Percentiles rank a stretch among this genome's conserved stretches.
These are phyloP conservation scores for Vitis hybrid DNA, from an alignment of 177 flowering plant species.

Conservation along the genomic window DNA sequence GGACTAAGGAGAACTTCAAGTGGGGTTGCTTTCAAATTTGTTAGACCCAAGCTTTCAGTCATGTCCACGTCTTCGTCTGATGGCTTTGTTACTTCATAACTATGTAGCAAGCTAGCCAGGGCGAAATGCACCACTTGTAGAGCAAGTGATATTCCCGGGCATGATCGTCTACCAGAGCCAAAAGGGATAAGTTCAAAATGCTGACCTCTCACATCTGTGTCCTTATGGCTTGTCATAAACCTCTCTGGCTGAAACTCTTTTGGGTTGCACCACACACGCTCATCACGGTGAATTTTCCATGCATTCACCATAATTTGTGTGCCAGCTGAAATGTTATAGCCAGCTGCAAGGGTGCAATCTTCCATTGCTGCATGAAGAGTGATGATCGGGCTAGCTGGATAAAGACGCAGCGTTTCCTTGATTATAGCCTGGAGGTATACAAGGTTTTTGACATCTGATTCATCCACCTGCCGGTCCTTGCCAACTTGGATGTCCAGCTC, in stretches of 20 bases:
- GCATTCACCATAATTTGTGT: conserved; percentile 7
- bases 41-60: conserved; percentile 22
- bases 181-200: conserved; percentile 10
- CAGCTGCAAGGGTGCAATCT: conserved; percentile 11
- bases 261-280: conserved; percentile 3
- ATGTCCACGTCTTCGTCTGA: conserved; percentile 10
- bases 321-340: conserved; percentile 1
- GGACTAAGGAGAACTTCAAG: conserved; percentile 20
- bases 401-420: conserved; percentile 18
- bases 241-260: conserved; percentile 14
- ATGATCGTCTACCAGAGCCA: conserved; percentile 11
- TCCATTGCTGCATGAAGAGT: conserved; percentile 2
- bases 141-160: conserved; percentile 14
- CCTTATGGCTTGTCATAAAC: conserved; percentile 8
- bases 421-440: conserved; percentile 15
- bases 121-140: conserved; percentile 6
- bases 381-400: conserved; percentile 15
- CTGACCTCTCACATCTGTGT: conserved; percentile 9
- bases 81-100: conserved; percentile 12
- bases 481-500: conserved; percentile 15
- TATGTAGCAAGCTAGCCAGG: conserved; percentile 15
- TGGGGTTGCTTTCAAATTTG: conserved; percentile 23
- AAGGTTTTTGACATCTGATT: conserved; percentile 5
- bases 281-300: conserved; percentile 8
- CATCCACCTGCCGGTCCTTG: conserved; percentile 9